Percentiles rank a stretch among this genome's conserved stretches.
Evolutionary conservation across 2,329 filamentous ascomycete species (phyloP).

Genomic region (Fusarium ramigenum): DNA sequence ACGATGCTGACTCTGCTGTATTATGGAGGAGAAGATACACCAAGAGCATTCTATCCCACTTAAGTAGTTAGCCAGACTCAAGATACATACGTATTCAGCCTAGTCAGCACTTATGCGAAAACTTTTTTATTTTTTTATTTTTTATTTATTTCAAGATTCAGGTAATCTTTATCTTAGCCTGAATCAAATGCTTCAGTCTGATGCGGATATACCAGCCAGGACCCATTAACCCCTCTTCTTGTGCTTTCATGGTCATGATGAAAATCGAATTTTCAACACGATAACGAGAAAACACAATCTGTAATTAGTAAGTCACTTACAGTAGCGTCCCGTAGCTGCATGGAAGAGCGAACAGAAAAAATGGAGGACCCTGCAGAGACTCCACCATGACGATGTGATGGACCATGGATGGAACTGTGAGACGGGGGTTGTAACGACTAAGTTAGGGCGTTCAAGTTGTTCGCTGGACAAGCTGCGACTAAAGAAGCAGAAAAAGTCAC

Average conservation of each 20-base stretch:
- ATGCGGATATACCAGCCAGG: constrained; percentile 3
- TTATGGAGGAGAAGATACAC: background rate
- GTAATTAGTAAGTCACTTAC: constrained; percentile 22
- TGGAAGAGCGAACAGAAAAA: constrained; percentile 16
- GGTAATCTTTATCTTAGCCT: background rate
- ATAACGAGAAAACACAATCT: constrained; percentile 21
- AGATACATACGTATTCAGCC: background rate
- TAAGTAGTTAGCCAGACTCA: background rate
- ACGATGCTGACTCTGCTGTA: background rate
- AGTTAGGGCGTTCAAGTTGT: background rate
- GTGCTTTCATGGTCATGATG: constrained; percentile 5
- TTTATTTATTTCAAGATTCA: background rate
- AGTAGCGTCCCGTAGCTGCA: constrained; percentile 23
- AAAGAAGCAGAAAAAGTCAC: background rate
- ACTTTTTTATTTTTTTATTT: no score
- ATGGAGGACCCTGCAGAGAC: constrained; percentile 36
- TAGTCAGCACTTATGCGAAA: background rate
- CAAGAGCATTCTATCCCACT: background rate
- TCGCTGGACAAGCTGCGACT: constrained; percentile 1
- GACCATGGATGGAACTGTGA: background rate
- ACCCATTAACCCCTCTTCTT: constrained; percentile 12
- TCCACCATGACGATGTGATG: constrained; percentile 36
- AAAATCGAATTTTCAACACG: constrained; percentile 13
- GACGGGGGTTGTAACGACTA: background rate
- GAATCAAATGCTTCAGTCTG: background rate